Base-by-base conservation (phyloP, 441 rosid genomes). In the Populus hybrid region DNA sequence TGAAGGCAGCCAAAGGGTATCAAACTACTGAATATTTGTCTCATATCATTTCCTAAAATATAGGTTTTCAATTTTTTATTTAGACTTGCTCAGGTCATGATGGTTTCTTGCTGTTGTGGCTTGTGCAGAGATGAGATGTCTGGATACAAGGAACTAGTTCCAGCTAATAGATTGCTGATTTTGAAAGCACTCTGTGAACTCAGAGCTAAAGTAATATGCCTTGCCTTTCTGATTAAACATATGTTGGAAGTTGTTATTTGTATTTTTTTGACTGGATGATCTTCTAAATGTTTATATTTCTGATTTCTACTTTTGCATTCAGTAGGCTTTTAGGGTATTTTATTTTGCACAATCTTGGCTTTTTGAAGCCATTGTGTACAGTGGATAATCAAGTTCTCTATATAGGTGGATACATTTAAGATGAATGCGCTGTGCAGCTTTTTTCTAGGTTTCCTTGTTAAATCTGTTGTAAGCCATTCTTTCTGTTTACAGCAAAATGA, bases 181-280 rank as follows among this genome's bases (percentile, higher is more conserved):
- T 80, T 94, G 4, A 94, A 88, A 84, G 95, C 93, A 69, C 95
- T 94, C 30, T 93, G 98, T 81, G 98, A 94, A 86, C 82, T 93
- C 75, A 91, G 97, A 64, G 89, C 87, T 57, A 87, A 89, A 66
- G 99, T 94, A 89, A 76, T 69, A 6, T 72, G 69, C 71, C 67
- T 14, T 64, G 35, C 80, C 75, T 63, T 64, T 75, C 61, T 72
- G n/a, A 53, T 42, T 24, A 46, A 28, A 38, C 57, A 57, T 67
- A 67, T 81, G 38, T 67, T 50, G 35, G 46, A 23, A 63, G 66
- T 10, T 61, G 28, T 10, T 63, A 24, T 63, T 63, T 21, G 11
- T 63, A 30, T n/a, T 20, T 74, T 46, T 84, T 82, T 64, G 59
- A 32, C 57, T 78, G 57, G 34, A 20, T 70, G 20, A 70, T 50